Percentiles rank a stretch among this genome's conserved stretches.
Conservation (phyloP, 306 rosid genomes). For the Gillenia trifoliata region DNA sequence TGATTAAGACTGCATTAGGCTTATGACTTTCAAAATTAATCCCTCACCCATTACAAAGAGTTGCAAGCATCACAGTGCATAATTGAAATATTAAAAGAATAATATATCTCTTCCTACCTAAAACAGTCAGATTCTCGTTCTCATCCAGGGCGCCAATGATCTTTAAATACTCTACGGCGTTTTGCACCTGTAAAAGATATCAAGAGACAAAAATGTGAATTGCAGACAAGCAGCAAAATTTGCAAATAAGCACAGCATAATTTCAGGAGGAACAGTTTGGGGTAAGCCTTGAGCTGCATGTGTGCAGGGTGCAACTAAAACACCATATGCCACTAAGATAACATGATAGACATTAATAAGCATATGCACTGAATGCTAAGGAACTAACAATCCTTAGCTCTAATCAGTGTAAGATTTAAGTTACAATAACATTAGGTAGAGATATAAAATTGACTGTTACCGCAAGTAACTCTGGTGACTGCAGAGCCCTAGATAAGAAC, state of each 20-base stretch:
- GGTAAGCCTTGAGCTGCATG: not conserved
- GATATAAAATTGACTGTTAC: constrained; percentile 40
- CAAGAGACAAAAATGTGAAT: constrained; percentile 14
- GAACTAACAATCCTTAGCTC: not conserved
- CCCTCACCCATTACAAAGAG: constrained; percentile 6
- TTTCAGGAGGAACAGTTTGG: not conserved
- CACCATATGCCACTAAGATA: not conserved
- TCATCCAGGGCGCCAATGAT: constrained; percentile 86
- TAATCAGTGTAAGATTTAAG: not conserved
- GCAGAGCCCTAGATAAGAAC: constrained; percentile 89
- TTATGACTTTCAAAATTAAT: not conserved
- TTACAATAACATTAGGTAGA: constrained; percentile 8
- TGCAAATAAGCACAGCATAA: constrained; percentile 1
- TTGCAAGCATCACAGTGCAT: constrained; percentile 11
- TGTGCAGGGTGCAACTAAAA: not conserved
- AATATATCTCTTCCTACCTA: constrained; percentile 47
- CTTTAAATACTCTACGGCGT: constrained; percentile 84
- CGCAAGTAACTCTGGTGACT: constrained; percentile 84
- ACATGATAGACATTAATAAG: not conserved
- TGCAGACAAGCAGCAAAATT: constrained; percentile 19
- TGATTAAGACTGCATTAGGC: constrained; percentile 22
- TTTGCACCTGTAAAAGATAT: constrained; percentile 65
- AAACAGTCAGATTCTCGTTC: constrained; percentile 70
- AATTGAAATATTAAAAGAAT: not conserved
- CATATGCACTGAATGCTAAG: not conserved